A percentile compares a stretch with the other conserved stretches of the same genome.
Conservation (phyloP, 2,329 filamentous ascomycete species). For the Tolypocladium inflatum region DNA sequence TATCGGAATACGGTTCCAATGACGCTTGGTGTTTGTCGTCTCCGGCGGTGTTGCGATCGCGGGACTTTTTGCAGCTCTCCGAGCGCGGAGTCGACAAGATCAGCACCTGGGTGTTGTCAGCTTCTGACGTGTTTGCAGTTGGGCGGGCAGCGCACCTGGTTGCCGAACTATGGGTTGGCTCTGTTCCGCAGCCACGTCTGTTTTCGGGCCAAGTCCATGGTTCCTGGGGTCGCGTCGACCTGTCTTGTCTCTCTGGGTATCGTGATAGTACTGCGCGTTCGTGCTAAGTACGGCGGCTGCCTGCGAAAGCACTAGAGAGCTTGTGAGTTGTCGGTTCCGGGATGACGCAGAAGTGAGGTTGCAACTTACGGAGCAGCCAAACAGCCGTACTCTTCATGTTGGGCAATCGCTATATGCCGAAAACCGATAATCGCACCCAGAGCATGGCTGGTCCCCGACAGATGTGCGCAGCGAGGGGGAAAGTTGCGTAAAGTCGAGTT, state of each 20-base stretch:
- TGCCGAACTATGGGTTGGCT: constrained; percentile 18
- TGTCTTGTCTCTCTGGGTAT: constrained; percentile 18
- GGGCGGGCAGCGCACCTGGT: constrained; percentile 22
- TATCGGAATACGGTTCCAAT: constrained; percentile 31
- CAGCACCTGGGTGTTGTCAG: constrained; percentile 29
- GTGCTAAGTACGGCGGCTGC: constrained; percentile 24
- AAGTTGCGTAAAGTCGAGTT: neutral
- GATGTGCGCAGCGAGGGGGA: neutral
- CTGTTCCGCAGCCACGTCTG: constrained; percentile 19
- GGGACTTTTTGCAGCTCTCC: constrained; percentile 40
- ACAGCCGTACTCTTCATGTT: constrained; percentile 30
- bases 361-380: constrained; percentile 32
- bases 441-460: constrained; percentile 16
- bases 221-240: constrained; percentile 18
- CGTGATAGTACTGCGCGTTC: constrained; percentile 27
- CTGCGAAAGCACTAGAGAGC: constrained; percentile 36
- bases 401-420: constrained; percentile 24
- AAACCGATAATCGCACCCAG: constrained; percentile 9
- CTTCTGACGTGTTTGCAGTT: neutral
- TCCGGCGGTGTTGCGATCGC: constrained; percentile 31
- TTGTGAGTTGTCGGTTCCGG: constrained; percentile 12
- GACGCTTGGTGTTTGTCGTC: constrained; percentile 35
- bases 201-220: constrained; percentile 19
- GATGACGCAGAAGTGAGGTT: constrained; percentile 2
- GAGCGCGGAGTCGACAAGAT: constrained; percentile 43